Base-by-base conservation (phyloP, 2,329 filamentous ascomycete genomes). In the Botrytis sinoallii region DNA sequence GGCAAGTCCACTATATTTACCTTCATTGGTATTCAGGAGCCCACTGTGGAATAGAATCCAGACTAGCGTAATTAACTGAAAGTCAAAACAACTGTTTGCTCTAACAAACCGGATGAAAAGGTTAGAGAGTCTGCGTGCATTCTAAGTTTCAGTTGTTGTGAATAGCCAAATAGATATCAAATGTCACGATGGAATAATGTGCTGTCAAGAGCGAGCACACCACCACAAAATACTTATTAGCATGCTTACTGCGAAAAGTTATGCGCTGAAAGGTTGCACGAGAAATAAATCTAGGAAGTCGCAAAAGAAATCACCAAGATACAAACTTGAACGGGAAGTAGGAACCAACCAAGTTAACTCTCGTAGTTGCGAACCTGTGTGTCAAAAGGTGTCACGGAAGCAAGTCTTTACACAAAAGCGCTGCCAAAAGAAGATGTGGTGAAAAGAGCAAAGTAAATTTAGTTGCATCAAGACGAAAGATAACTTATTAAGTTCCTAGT, bases 71-170 rank as follows among this genome's bases (percentile, higher is more conserved):
- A 52, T n/a, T 12, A 29, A 29, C 12, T n/a, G 25, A 29, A 18
- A 55, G 14, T 1, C 14, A 0, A 55, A 3, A 0, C 8, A 16
- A 16, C 1, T 4, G 3, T 3, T 16, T 18, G 1, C 25, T 22
- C 12, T 7, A 63, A n/a, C n/a, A 20, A 25, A 18, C 25, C 1
- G 29, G 14, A 29, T 25, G 12, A 63, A 42, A 8, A 29, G 14
- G 0, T 18, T n/a, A 18, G n/a, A 42, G 8, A 42, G 25, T 55
- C 14, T 64, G 7, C 7, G 4, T 42, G 2, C 60, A 16, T 10
- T n/a, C 1, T 8, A 42, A 14, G 25, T 29, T 55, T 55, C 16
- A 7, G 10, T 7, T 55, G 4, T n/a, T 55, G 25, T n/a, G 25
- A 22, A 55, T 42, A 2, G 3, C 25, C 38, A 20, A 64, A 44